Conservation (phyloP, 306 rosid species). For the Vigna unguiculata region DNA sequence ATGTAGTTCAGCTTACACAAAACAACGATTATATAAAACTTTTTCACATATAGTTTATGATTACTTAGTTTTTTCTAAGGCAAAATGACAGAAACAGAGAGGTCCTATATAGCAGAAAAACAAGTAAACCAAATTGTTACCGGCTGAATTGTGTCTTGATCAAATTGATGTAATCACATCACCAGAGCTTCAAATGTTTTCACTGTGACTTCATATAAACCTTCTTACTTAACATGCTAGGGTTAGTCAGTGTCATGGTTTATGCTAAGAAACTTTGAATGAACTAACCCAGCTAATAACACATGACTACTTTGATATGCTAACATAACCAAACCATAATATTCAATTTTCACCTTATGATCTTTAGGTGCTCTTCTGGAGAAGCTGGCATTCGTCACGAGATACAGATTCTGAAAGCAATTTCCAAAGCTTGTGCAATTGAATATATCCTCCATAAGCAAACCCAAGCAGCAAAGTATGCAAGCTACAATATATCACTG, state of each 20-base stretch:
- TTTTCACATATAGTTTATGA: neutral
- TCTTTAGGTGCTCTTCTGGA: conserved; percentile 41
- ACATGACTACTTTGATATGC: conserved; percentile 19
- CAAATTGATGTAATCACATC: conserved; percentile 30
- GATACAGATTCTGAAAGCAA: conserved; percentile 38
- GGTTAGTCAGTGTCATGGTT: conserved; percentile 16
- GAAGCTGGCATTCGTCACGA: conserved; percentile 27
- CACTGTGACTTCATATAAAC: conserved; percentile 7
- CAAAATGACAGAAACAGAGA: neutral
- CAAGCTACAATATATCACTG: conserved; percentile 48
- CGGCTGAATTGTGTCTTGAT: conserved; percentile 8
- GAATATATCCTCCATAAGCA: conserved; percentile 45
- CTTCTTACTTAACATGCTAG: conserved; percentile 22
- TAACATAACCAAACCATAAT: conserved; percentile 16
- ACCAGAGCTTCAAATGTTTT: conserved; percentile 16
- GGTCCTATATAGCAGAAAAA: conserved; percentile 10
- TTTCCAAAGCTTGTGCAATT: conserved; percentile 31
- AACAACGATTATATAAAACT: neutral
- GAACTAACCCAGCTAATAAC: conserved; percentile 21
- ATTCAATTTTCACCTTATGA: conserved; percentile 49
- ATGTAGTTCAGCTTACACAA: neutral
- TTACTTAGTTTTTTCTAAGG: neutral
- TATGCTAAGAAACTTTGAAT: conserved; percentile 12
- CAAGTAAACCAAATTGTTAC: neutral
- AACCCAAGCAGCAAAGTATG: conserved; percentile 42